Base-by-base conservation (phyloP, 1,284 basidiomycete genomes). In the Fomitopsis schrenkii region DNA sequence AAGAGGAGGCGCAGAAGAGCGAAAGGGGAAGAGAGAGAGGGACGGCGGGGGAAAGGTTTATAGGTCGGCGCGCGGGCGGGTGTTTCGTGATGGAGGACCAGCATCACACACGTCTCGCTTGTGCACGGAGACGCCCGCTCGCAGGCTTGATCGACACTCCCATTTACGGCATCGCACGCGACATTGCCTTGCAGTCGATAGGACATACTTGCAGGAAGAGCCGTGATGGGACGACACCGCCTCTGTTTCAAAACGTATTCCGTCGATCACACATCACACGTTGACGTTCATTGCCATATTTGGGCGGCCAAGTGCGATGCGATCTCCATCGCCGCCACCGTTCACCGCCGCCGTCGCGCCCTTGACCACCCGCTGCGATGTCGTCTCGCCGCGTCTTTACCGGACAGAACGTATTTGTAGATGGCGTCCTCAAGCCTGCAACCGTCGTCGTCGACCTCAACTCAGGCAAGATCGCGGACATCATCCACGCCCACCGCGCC, bases 401-500 rank as follows among this genome's bases (percentile, higher is more conserved):
- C 46, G 81, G 86, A 48, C 70, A 73, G 38, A 82, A 82, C 45
- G 87, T 91, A 26, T 78, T 94, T 36, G 79, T 73, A 36, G 68
- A 70, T 30, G 73, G 79, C 19, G 68, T 72, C 7, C 84, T 85
- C 0, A 78, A 78, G 41, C 84, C 91, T 4, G 93, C 91, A 17
- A 92, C 92, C 2, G 79, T 95, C 69, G 78, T 87, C 58, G 77
- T 93, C 53, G 83, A 90, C 68, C 72, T 74, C 28, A 60, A 64
- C 8, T 80, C 85, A 1, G 94, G 94, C 36, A 88, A 85, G 73
- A 92, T 96, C 70, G 74, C 76, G 19, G 76, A 83, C 56, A 77
- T 95, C 48, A 75, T 78, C 35, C 38, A 4, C 38, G 38, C 6
- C 8, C 67, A 63, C 65, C 67, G 66, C 64, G 69, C 74, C 59